Evolutionary conservation across 1,139 yeast species (phyloP), one percentile per base, ranked within the genome.

Genomic region (Diutina catenulata): DNA sequence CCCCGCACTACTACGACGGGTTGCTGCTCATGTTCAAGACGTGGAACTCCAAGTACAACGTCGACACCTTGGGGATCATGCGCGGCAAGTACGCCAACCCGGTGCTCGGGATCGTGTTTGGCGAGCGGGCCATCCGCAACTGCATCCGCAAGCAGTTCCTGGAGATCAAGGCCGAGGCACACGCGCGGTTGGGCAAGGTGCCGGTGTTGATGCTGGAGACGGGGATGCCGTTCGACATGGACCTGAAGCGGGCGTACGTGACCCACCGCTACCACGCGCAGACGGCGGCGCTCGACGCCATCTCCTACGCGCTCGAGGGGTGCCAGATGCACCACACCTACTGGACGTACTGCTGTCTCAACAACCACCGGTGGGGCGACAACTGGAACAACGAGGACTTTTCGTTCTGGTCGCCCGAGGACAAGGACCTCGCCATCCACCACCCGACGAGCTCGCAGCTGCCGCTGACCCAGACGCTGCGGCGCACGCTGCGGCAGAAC

Each of bases 221-320:
- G n/a, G 98, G 98, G 3, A 83, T 88, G 79, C 97, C 98, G 2
- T 86, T 79, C 55, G 95, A 91, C 55, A 82, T 88, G 94, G 91
- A 88, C 53, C 68, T 72, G 42, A 80, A 80, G 49, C 62, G 60
- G 36, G 83, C 95, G 0, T 87, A 73, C 50, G 52, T 54, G 1
- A 68, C 65, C 40, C 86, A 88, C 1, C 71, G 76, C 43, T 87
- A 75, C 51, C 57, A 66, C 10, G 69, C 84, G 1, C 97, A 88
- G 51, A 79, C 82, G 3, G 64, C 73, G 5, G 95, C 96, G 0
- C 60, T 84, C 56, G 96, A 88, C 60, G 95, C 95, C 0, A 56
- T 87, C 37, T 68, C 79, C 20, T 72, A 62, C 49, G 96, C 94
- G 0, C 60, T 88, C 36, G 97, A 88, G 52, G 77, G 77, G 1